phyloP scores from a whole-genome alignment of 2,329 filamentous ascomycete genomes.

The Furcasterigmium sp. region DNA sequence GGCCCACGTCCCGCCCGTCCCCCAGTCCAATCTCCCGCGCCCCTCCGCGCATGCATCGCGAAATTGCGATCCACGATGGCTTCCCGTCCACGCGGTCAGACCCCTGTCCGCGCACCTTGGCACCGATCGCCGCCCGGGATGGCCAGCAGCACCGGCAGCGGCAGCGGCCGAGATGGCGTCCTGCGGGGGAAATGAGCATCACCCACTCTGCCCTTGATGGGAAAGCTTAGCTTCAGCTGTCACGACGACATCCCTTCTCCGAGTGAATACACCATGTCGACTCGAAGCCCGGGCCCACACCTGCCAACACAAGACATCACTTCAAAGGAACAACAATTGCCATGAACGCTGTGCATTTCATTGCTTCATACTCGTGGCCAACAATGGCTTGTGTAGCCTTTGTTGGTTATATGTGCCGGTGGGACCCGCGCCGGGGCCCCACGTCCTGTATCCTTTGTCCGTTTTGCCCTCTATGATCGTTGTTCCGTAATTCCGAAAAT shows the following conservation, averaged over 20 bases:
- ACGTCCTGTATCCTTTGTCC: constrained; percentile 5
- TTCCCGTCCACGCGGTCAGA: neutral
- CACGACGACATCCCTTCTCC: no score
- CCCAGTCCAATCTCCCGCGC: no score
- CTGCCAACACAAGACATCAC: no score
- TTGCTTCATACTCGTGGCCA: neutral
- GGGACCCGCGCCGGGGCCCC: neutral
- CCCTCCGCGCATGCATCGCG: neutral
- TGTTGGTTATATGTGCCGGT: neutral
- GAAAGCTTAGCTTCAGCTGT: no score
- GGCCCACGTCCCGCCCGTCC: no score
- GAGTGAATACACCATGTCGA: no score
- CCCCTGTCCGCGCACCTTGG: neutral
- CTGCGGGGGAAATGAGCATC: constrained; percentile 1
- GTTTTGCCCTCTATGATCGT: constrained; percentile 5
- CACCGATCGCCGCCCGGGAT: no score
- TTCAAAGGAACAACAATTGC: neutral
- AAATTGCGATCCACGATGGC: neutral
- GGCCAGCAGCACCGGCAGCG: neutral
- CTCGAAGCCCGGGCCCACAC: no score
- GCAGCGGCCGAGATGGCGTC: constrained; percentile 1
- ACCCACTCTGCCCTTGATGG: neutral
- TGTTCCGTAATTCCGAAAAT: constrained; percentile 4
- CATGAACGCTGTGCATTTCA: neutral
- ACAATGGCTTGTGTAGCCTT: neutral